Conservation (phyloP, 768 basidiomycete species). For the Paxillus ammoniavirescens region DNA sequence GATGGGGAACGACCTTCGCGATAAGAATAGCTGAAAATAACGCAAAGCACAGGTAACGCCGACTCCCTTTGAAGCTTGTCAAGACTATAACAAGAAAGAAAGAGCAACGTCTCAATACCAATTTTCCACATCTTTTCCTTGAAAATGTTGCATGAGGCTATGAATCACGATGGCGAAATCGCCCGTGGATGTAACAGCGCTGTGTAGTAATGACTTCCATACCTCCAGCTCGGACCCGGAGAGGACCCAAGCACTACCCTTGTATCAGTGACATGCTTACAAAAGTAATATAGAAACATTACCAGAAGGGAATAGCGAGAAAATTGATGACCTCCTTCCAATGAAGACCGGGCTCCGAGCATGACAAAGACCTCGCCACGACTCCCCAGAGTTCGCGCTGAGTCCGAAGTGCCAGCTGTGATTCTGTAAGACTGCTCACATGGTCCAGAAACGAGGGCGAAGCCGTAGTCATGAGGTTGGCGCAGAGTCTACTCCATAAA, state of each 20-base stretch:
- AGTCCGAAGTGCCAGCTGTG: constrained; percentile 20
- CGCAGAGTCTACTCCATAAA: constrained; percentile 50
- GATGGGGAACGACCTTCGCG: constrained; percentile 10
- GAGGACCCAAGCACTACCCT: constrained; percentile 44
- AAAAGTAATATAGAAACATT: constrained; percentile 6
- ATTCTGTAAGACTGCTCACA: constrained; percentile 25
- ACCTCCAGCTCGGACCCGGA: constrained; percentile 38
- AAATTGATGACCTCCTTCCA: constrained; percentile 46
- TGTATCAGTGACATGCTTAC: constrained; percentile 2
- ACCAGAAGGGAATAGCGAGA: constrained; percentile 51
- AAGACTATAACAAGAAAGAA: not conserved
- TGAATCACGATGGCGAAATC: constrained; percentile 10
- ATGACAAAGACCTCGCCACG: constrained; percentile 36
- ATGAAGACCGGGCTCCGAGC: constrained; percentile 19
- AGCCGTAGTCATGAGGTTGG: constrained; percentile 43
- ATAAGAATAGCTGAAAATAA: constrained; percentile 11
- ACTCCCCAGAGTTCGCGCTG: constrained; percentile 48
- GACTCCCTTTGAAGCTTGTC: constrained; percentile 22
- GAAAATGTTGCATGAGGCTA: constrained; percentile 13
- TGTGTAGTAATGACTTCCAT: constrained; percentile 42
- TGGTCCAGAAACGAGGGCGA: constrained; percentile 40
- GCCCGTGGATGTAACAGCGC: constrained; percentile 24
- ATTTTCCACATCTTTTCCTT: constrained; percentile 12
- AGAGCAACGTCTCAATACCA: constrained; percentile 16
- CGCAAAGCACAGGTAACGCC: constrained; percentile 13